Evolutionary conservation across 345 rosid species (phyloP), one percentile per base, ranked within the genome.

Genomic region (Eutrema yunnanense): DNA sequence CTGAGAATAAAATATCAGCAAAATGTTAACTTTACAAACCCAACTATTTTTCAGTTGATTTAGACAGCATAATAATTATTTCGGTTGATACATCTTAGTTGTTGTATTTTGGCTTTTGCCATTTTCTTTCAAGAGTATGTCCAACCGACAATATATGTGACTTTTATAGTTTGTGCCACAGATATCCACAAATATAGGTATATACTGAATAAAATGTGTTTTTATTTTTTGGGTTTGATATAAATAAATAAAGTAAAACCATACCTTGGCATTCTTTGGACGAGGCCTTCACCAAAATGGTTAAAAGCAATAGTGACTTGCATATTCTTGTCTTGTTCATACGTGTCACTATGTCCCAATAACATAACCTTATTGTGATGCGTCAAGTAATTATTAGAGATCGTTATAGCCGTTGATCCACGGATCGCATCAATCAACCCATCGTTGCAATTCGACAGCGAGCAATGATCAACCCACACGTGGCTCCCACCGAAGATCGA

Each of bases 201-300:
- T 34, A 40, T 41, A 54, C 9, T 65, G 47, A 44, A 32, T 12
- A 40, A 4, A 58, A 32, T 1, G 7, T 8, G 6, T 3, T 12
- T 43, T 6, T 27, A 16, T 16, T n/a, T 34, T 56, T 56, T 36
- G 6, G 5, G 6, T 34, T 34, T 6, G 38, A 34, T 60, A 44
- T 60, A 44, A 57, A 37, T 38, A 38, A 41, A 61, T 50, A 60
- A 48, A 22, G 9, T 36, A 56, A 46, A 22, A 56, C 8, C 5
- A 14, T 80, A 88, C 95, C 95, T 88, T 40, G 95, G 95, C 82
- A 89, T 89, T 78, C 95, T 80, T 69, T 90, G 96, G 75, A 90
- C 90, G 34, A 88, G 92, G 1, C 96, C 96, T 84, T 90, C 92
- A 0, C 96, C 96, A 32, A 90, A 90, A 82, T 90, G 94, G 81